These are phyloP conservation scores for Xylaria palmicola DNA, from an alignment of 495 filamentous ascomycete species.

Conservation along the genomic window DNA sequence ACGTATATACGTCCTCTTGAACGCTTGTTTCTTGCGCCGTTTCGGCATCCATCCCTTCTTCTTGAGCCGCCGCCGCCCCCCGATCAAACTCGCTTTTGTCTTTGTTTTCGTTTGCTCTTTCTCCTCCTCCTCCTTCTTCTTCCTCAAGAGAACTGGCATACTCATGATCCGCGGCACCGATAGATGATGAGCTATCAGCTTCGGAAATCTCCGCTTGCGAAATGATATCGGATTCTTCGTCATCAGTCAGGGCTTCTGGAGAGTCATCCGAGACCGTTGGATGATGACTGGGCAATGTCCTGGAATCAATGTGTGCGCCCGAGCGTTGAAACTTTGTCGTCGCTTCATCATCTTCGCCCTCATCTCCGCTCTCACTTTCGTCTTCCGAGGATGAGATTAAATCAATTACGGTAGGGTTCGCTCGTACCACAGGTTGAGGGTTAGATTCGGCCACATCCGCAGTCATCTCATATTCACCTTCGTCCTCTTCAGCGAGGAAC, in stretches of 20 bases:
- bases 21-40: neutral
- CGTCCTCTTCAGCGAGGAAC: conserved; percentile 24
- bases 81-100: neutral
- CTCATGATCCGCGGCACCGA: neutral
- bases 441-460: neutral
- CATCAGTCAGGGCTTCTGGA: neutral
- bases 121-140: conserved; percentile 7
- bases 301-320: neutral
- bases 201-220: conserved; percentile 1
- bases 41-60: neutral
- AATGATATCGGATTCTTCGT: neutral
- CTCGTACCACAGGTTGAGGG: conserved; percentile 10
- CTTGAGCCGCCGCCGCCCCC: conserved; percentile 8
- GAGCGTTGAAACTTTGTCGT: neutral
- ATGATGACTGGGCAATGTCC: neutral
- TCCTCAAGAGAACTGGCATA: neutral
- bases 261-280: neutral
- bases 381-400: conserved; percentile 42
- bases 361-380: conserved; percentile 28
- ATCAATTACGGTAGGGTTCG: conserved; percentile 36
- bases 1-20: neutral
- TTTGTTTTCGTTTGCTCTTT: neutral
- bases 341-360: conserved; percentile 7
- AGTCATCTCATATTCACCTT: conserved; percentile 25
- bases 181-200: neutral